These are phyloP conservation scores for Calonectria multiphialidica DNA, from an alignment of 2,329 filamentous ascomycete species.

Conservation along the genomic window DNA sequence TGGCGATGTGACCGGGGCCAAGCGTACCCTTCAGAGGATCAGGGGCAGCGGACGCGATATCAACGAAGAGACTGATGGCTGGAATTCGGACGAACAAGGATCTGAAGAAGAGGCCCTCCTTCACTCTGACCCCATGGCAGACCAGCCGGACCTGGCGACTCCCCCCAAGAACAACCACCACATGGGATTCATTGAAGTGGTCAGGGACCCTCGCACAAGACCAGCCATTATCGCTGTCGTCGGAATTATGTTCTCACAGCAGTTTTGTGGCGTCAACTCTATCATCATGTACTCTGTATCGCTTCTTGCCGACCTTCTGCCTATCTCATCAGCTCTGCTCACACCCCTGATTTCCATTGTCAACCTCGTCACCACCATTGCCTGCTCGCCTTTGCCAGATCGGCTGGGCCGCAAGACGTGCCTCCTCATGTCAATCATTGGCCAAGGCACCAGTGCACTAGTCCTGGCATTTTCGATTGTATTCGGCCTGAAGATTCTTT, in stretches of 20 bases:
- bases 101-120: slow-evolving; percentile 82
- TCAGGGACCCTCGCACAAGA: slow-evolving; percentile 75
- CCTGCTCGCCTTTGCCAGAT: slow-evolving; percentile 87
- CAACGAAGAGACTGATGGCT: slow-evolving; percentile 76
- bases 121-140: slow-evolving; percentile 45
- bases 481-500: slow-evolving; percentile 78
- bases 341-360: slow-evolving; percentile 89
- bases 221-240: slow-evolving; percentile 86
- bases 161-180: slow-evolving; percentile 46
- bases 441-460: slow-evolving; percentile 85
- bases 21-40: slow-evolving; percentile 78
- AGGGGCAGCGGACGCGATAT: slow-evolving; percentile 78
- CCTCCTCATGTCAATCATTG: slow-evolving; percentile 83
- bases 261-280: slow-evolving; percentile 94
- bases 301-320: slow-evolving; percentile 83
- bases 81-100: slow-evolving; percentile 60
- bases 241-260: slow-evolving; percentile 92
- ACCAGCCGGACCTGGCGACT: slow-evolving; percentile 25
- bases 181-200: slow-evolving; percentile 73
- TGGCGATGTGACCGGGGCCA: slow-evolving; percentile 71
- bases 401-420: slow-evolving; percentile 89
- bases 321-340: slow-evolving; percentile 83
- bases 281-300: slow-evolving; percentile 99
- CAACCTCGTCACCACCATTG: slow-evolving; percentile 86
- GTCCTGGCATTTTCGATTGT: slow-evolving; percentile 85